Conservation (phyloP, 2,329 filamentous ascomycete genomes). For the Aspergillus persii region DNA sequence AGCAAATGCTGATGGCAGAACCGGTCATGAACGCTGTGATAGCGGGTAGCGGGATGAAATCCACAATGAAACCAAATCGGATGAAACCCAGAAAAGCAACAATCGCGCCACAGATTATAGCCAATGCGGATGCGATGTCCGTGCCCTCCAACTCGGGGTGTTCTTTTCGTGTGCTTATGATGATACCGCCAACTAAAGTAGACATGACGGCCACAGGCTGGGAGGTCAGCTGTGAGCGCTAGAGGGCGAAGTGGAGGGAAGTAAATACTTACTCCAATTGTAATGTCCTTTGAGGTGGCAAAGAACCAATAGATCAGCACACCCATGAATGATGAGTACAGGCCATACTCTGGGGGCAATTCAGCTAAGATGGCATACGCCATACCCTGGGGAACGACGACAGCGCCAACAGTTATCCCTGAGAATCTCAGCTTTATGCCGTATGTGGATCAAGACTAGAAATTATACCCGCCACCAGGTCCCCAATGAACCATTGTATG, state of each 20-base stretch:
- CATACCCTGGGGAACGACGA: constrained; percentile 94
- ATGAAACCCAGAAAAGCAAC: constrained; percentile 75
- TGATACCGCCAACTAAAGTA: constrained; percentile 79
- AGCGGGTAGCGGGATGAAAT: constrained; percentile 85
- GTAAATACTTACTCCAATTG: constrained; percentile 70
- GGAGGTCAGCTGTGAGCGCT: background rate
- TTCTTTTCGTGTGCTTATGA: constrained; percentile 60
- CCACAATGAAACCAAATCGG: constrained; percentile 83
- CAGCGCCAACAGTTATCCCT: constrained; percentile 70
- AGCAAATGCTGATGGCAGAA: constrained; percentile 82
- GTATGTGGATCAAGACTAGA: background rate
- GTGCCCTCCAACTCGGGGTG: constrained; percentile 56
- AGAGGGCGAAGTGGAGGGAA: background rate
- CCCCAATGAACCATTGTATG: constrained; percentile 82
- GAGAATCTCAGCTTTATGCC: constrained; percentile 14
- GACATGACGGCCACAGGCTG: constrained; percentile 94
- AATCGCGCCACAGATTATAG: constrained; percentile 73
- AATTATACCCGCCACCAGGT: constrained; percentile 75
- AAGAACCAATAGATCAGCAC: constrained; percentile 96
- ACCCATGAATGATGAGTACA: constrained; percentile 95
- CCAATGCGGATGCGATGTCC: constrained; percentile 73
- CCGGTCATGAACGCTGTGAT: constrained; percentile 97
- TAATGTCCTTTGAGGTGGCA: constrained; percentile 96
- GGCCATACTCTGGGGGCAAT: constrained; percentile 76
- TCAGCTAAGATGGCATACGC: constrained; percentile 84